phyloP scores from a whole-genome alignment of 768 basidiomycete genomes.

The Suillus subluteus region DNA sequence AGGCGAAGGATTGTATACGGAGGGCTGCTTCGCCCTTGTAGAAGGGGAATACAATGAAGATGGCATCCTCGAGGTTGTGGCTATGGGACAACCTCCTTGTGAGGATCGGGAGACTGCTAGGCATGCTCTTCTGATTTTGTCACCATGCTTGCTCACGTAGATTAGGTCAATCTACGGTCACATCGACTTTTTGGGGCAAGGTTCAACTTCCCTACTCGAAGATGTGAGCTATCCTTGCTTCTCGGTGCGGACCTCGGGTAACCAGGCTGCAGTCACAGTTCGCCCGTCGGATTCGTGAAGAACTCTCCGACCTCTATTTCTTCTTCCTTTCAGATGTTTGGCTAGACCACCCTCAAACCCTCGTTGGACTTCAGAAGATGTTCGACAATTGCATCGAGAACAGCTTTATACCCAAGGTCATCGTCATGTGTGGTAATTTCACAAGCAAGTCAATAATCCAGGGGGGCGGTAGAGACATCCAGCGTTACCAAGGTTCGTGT shows the following conservation, averaged over 20 bases:
- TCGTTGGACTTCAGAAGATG: constrained; percentile 79
- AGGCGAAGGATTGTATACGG: constrained; percentile 94
- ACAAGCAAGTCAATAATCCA: constrained; percentile 79
- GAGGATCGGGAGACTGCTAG: constrained; percentile 85
- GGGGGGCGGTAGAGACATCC: constrained; percentile 77
- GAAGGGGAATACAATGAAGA: constrained; percentile 98
- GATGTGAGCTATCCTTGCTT: constrained; percentile 60
- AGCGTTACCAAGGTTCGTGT: constrained; percentile 78
- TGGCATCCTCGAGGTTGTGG: constrained; percentile 83
- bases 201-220: constrained; percentile 86
- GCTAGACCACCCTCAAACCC: constrained; percentile 86
- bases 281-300: constrained; percentile 62
- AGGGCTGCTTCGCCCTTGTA: constrained; percentile 92
- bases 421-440: constrained; percentile 96
- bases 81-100: constrained; percentile 97
- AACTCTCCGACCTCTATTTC: constrained; percentile 79
- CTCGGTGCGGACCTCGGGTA: constrained; percentile 6
- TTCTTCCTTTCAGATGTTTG: constrained; percentile 96
- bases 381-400: constrained; percentile 91
- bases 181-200: constrained; percentile 96
- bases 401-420: constrained; percentile 83
- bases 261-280: constrained; percentile 54
- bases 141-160: constrained; percentile 15
- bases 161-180: constrained; percentile 91
- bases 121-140: constrained; percentile 41